Conservation (phyloP, 2,329 filamentous ascomycete genomes). For the Lachnellula occidentalis region DNA sequence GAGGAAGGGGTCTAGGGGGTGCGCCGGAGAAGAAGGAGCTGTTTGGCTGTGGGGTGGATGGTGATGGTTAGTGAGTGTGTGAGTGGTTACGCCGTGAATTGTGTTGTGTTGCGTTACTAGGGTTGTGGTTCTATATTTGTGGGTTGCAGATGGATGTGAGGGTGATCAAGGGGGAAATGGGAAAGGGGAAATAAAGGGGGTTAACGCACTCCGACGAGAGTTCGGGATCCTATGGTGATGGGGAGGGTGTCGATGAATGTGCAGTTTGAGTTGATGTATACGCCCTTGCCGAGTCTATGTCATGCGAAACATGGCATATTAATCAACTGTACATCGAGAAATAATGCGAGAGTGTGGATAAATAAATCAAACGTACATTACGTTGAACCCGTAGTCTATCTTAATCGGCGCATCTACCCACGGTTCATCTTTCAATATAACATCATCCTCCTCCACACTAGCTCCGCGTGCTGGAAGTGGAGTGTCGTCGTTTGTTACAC, state of each 20-base stretch:
- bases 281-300: constrained; percentile 58
- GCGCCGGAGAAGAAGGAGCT: constrained; percentile 69
- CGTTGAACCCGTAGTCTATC: constrained; percentile 74
- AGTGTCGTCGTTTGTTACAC: constrained; percentile 41
- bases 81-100: no score
- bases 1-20: constrained; percentile 69
- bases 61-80: no score
- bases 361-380: constrained; percentile 40
- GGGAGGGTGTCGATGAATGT: constrained; percentile 72
- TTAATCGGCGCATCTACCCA: constrained; percentile 66
- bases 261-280: constrained; percentile 72
- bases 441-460: constrained; percentile 59
- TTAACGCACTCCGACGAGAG: constrained; percentile 53
- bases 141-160: no score
- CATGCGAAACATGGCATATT: constrained; percentile 2
- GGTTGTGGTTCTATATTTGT: no score
- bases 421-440: constrained; percentile 56
- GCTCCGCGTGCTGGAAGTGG: constrained; percentile 56
- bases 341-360: neutral
- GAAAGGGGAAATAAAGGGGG: no score
- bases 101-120: no score
- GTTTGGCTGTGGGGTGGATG: constrained; percentile 45
- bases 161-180: no score
- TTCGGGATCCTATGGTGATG: constrained; percentile 71
- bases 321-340: neutral